Conservation (phyloP, 2,329 filamentous ascomycete species). For the Colletotrichum orchidophilum region DNA sequence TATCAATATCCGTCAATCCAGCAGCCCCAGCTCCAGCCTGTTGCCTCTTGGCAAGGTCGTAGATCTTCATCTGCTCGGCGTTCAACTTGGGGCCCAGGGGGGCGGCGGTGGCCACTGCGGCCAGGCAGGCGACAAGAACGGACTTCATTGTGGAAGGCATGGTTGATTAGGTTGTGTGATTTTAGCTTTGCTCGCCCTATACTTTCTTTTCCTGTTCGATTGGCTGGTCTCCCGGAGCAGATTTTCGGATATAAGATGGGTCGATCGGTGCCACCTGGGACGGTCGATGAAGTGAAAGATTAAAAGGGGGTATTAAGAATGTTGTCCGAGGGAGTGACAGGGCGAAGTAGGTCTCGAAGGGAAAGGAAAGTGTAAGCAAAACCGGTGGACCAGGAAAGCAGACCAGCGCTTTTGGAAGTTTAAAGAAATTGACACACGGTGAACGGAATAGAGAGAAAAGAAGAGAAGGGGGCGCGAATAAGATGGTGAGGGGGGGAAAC, state of each 20-base stretch:
- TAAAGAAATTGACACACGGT: slow-evolving; percentile 43
- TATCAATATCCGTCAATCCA: slow-evolving; percentile 62
- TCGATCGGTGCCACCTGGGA: slow-evolving; percentile 35
- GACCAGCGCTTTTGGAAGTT: slow-evolving; percentile 58
- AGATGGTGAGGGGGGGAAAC: slow-evolving; percentile 33
- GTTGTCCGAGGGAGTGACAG: slow-evolving; percentile 33
- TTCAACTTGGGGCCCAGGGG: slow-evolving; percentile 56
- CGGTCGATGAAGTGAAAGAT: slow-evolving; percentile 44
- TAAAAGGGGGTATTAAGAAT: slow-evolving; percentile 40
- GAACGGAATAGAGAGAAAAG: slow-evolving; percentile 34
- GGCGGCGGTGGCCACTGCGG: slow-evolving; percentile 56
- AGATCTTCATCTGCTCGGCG: slow-evolving; percentile 55
- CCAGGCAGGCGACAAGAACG: slow-evolving; percentile 54
- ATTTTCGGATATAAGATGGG: slow-evolving; percentile 9
- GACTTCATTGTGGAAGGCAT: slow-evolving; percentile 60
- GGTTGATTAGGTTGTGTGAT: slow-evolving; percentile 38
- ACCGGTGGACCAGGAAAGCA: slow-evolving; percentile 52
- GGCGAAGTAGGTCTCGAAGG: slow-evolving; percentile 33
- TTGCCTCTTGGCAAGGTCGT: slow-evolving; percentile 59
- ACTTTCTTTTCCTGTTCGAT: slow-evolving; percentile 33
- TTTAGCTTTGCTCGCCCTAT: slow-evolving; percentile 36
- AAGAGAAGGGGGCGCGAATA: slow-evolving; percentile 40
- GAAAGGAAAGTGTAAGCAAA: slow-evolving; percentile 45
- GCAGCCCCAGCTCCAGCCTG: slow-evolving; percentile 56
- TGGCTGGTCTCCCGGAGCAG: slow-evolving; percentile 34